A percentile compares a stretch with the other conserved stretches of the same genome.
Evolutionary conservation across 129 eudicot species (phyloP).

Genomic region (Artemisia argyi): DNA sequence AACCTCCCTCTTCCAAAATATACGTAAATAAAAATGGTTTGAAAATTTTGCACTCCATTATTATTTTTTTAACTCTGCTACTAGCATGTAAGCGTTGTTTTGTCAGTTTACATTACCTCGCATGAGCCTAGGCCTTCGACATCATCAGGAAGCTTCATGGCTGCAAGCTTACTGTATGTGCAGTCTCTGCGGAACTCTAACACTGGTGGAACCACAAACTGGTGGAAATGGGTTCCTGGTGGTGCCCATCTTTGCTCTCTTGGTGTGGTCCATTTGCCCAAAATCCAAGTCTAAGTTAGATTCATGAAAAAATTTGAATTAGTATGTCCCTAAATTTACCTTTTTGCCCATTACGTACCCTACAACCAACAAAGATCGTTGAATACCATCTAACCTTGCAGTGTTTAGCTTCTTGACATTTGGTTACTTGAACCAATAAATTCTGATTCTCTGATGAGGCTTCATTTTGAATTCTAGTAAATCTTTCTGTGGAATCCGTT

Average conservation of each 20-base stretch:
- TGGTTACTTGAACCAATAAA: slow-evolving; percentile 71
- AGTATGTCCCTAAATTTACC: background rate
- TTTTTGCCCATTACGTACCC: slow-evolving; percentile 12
- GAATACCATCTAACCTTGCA: slow-evolving; percentile 56
- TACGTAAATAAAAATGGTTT: background rate
- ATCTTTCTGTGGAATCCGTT: slow-evolving; percentile 71
- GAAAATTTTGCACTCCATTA: background rate
- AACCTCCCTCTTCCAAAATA: background rate
- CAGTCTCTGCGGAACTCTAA: slow-evolving; percentile 76
- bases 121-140: slow-evolving; percentile 76
- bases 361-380: background rate
- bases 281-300: slow-evolving; percentile 65
- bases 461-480: slow-evolving; percentile 63
- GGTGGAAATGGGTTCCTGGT: slow-evolving; percentile 85
- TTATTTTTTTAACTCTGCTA: background rate
- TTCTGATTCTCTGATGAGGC: slow-evolving; percentile 50
- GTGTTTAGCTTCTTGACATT: slow-evolving; percentile 65
- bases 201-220: slow-evolving; percentile 93
- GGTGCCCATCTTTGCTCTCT: slow-evolving; percentile 81
- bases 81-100: slow-evolving; percentile 8
- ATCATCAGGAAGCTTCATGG: slow-evolving; percentile 84
- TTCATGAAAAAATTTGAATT: slow-evolving; percentile 3
- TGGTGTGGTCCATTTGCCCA: slow-evolving; percentile 92
- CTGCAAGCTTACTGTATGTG: slow-evolving; percentile 83
- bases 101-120: slow-evolving; percentile 57